Base-by-base conservation (phyloP, 257 asterid species). In the Penstemon eatonii region DNA sequence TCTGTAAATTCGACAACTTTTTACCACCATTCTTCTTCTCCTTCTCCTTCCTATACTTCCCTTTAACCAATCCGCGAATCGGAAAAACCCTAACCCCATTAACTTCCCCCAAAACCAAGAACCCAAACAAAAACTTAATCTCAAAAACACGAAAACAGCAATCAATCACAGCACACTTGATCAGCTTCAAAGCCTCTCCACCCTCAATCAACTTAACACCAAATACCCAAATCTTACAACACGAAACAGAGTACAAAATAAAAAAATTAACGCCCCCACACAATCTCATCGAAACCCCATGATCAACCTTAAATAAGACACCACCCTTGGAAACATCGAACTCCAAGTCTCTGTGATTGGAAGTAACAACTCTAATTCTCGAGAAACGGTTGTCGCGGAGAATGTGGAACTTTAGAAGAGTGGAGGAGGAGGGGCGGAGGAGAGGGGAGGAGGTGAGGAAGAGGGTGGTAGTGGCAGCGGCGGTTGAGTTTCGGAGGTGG, bases 121-220 rank as follows among this genome's bases (percentile, higher is more conserved):
- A 76, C 56, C 91, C 87, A 65, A 84, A 87, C 59, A 82, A 74
- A 58, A 85, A 60, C 78, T 78, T 75, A 47, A 85, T 78, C 0
- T 87, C 77, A 63, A 85, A 87, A 12, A 91, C 84, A 1, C 93
- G 95, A 6, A 65, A 65, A 42, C 82, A 64, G 73, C 96, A 89
- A 73, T 89, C 91, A 65, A 91, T 84, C 75, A 83, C 89, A 11
- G 96, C 90, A 77, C 87, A 87, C 75, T 89, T 91, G 78, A 91
- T 83, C 73, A 91, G 77, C 80, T 89, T 91, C 85, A 87, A 56
- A 54, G 76, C 76, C 13, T 75, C 82, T 6, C 69, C 77, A 38
- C 46, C 75, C 61, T 65, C 81, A 45, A 79, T 56, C 76, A 87
- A 71, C 45, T 79, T 84, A 76, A 83, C 82, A 18, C 86, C 81